Base-by-base conservation (phyloP, 2,329 filamentous ascomycete species). In the Aspergillus sp. region DNA sequence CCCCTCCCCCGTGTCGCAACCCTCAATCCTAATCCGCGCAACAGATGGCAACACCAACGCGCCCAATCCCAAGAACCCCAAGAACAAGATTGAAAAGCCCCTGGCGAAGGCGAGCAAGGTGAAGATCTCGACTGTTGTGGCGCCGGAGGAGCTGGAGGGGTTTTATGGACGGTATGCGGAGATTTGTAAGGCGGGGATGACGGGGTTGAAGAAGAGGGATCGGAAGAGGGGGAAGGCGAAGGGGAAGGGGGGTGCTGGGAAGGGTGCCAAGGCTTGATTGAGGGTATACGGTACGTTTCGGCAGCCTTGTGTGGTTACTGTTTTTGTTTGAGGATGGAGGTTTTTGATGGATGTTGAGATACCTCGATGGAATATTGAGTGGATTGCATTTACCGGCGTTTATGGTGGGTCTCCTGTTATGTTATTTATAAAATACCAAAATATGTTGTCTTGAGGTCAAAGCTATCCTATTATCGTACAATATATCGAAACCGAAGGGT, bases 81-180 rank as follows among this genome's bases (percentile, higher is more conserved):
- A 61, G 48, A 64, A 69, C 22, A 54, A 58, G 47, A 59, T 74
- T 70, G 52, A 75, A 53, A 76, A 77, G 47, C 67, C 74, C 37
- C 67, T 5, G 20, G 3, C 76, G 48, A 84, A 85, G 56, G 17
- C 17, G 15, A 39, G 15, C 37, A 83, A 82, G 60, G 70, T 87
- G 56, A 95, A 90, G 68, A 65, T 96, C 22, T 88, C 88, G 2
- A 97, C 93, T 0, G 69, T 95, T 0, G 90, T 97, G 1, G 78
- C 85, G 47, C 81, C 86, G 1, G 81, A 84, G 49, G 81, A 85
- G 4, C 67, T 97, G 9, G 90, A 94, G 46, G 74, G 68, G 0
- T 98, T 98, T 64, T 98, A 90, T 67, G 73, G 75, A 25, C 78
- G 81, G 45, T 98, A 97, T 72, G 90, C 90, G 19, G 93, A 97